A percentile compares a stretch with the other conserved stretches of the same genome.
These are phyloP conservation scores for Geotrichum europaeum DNA, from an alignment of 1,139 yeast species.

Conservation along the genomic window DNA sequence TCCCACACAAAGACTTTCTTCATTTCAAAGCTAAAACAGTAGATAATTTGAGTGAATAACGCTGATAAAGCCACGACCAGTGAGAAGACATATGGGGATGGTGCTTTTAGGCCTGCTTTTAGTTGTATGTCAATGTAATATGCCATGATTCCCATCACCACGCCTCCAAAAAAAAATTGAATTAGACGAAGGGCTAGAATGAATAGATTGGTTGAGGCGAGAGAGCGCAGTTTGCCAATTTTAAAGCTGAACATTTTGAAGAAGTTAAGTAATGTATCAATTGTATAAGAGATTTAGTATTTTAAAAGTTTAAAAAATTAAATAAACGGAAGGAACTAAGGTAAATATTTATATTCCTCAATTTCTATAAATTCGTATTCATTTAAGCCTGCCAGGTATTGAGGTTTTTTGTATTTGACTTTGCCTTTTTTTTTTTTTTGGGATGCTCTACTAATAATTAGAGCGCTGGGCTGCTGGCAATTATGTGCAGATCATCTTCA, in stretches of 20 bases:
- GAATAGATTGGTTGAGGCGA: conserved; percentile 28
- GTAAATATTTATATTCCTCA: neutral
- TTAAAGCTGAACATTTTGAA: neutral
- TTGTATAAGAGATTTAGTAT: neutral
- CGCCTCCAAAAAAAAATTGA: conserved; percentile 32
- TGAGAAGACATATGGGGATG: conserved; percentile 28
- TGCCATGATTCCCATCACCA: conserved; percentile 30
- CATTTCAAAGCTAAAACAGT: conserved; percentile 28
- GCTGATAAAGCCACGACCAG: conserved; percentile 27
- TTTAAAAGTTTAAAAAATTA: too few species aligned
- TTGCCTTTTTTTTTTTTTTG: neutral
- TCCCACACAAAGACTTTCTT: conserved; percentile 28
- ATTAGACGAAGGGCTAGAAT: conserved; percentile 27
- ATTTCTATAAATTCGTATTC: neutral
- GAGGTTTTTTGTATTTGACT: neutral
- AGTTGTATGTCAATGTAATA: conserved; percentile 24
- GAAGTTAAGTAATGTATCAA: neutral
- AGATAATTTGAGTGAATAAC: conserved; percentile 28
- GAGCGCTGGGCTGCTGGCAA: neutral
- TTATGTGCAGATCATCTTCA: neutral
- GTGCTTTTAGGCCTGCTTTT: conserved; percentile 14
- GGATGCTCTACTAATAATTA: neutral
- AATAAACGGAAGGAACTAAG: neutral
- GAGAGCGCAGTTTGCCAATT: neutral
- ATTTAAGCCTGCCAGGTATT: neutral